phyloP scores from a whole-genome alignment of 176 grass and related monocot genomes.

The Aegilops sharonensis region DNA sequence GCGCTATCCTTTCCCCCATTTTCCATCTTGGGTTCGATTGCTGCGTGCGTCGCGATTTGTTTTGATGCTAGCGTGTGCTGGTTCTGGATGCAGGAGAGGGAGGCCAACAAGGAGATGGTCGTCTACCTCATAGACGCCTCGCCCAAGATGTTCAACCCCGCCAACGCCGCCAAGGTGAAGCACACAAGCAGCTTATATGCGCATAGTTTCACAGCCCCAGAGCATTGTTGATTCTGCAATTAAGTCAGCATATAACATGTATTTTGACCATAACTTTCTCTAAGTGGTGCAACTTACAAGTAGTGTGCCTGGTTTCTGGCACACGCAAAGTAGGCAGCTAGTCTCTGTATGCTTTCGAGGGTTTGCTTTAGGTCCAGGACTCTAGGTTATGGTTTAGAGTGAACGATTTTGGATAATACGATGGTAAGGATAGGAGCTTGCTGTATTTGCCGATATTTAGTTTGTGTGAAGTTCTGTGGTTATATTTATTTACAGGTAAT shows the following conservation, averaged over 20 bases:
- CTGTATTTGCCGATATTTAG: not conserved
- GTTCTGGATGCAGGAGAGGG: constrained; percentile 65
- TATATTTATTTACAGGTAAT: not conserved
- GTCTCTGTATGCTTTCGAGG: not conserved
- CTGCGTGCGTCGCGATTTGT: not conserved
- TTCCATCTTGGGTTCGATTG: constrained; percentile 7
- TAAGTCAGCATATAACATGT: not conserved
- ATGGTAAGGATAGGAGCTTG: not conserved
- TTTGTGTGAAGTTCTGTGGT: not conserved
- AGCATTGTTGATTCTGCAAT: not conserved
- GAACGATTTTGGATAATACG: not conserved
- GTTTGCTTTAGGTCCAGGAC: not conserved
- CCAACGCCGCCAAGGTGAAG: constrained; percentile 44
- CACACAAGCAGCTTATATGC: not conserved
- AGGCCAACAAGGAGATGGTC: constrained; percentile 78
- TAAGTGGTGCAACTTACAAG: not conserved
- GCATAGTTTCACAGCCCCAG: not conserved
- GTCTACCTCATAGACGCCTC: constrained; percentile 95
- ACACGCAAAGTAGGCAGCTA: not conserved
- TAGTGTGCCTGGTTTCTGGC: not conserved
- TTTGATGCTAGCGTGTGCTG: not conserved
- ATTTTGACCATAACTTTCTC: not conserved
- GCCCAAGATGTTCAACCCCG: constrained; percentile 80
- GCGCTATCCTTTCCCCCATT: not conserved
- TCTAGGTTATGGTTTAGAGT: not conserved